Evolutionary conservation across 768 basidiomycete species (phyloP).

Genomic region (Russula olivacea): DNA sequence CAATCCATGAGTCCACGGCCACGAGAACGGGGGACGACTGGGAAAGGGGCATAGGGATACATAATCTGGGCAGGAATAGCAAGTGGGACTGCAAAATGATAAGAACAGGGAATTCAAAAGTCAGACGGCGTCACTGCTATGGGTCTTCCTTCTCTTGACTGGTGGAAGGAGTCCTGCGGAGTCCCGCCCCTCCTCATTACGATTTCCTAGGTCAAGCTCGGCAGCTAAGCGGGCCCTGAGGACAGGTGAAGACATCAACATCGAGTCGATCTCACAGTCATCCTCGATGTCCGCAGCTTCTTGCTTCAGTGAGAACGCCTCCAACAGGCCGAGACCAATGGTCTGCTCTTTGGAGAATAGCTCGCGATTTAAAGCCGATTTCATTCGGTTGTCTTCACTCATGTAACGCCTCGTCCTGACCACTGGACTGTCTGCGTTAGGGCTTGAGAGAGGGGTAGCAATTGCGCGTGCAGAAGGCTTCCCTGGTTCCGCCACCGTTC

Average conservation of each 20-base stretch:
- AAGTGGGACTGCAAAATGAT: conserved; percentile 2
- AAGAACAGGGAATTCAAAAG: not conserved
- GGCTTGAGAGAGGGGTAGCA: conserved; percentile 21
- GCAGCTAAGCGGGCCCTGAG: conserved; percentile 16
- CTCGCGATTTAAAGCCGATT: conserved; percentile 16
- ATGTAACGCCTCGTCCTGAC: conserved; percentile 21
- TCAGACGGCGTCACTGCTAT: conserved; percentile 8
- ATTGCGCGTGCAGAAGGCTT: conserved; percentile 9
- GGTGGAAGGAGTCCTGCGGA: conserved; percentile 10
- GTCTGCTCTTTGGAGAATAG: conserved; percentile 11
- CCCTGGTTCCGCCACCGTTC: conserved; percentile 8
- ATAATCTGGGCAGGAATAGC: conserved; percentile 4
- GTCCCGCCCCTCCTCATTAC: conserved; percentile 20
- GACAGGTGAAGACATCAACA: conserved; percentile 25
- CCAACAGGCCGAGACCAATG: conserved; percentile 29
- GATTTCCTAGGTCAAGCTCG: conserved; percentile 13
- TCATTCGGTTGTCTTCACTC: conserved; percentile 20
- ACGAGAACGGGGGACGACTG: not conserved
- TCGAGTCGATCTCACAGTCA: conserved; percentile 21
- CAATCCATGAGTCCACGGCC: not conserved
- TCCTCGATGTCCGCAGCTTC: conserved; percentile 19
- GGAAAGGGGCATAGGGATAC: conserved; percentile 16
- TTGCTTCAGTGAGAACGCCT: conserved; percentile 28
- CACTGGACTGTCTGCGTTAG: conserved; percentile 24
- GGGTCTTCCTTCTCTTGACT: conserved; percentile 34